phyloP scores from a whole-genome alignment of 2,329 filamentous ascomycete species.

The Exophiala mesophila region DNA sequence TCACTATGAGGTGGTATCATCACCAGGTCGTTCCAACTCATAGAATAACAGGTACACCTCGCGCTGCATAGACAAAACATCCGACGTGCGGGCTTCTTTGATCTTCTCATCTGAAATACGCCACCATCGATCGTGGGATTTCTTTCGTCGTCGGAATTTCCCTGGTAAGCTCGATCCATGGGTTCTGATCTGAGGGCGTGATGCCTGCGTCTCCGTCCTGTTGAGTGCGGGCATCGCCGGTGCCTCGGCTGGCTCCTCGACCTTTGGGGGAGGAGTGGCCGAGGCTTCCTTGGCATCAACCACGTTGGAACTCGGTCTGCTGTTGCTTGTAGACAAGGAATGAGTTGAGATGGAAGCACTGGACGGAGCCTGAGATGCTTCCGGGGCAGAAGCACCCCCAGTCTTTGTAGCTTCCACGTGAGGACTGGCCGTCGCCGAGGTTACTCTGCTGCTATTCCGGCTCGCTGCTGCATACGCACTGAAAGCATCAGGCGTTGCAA shows the following conservation, averaged over 20 bases:
- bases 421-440: conserved; percentile 47
- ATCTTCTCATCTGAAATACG: conserved; percentile 96
- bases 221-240: conserved; percentile 9
- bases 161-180: conserved; percentile 27
- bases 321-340: conserved; percentile 15
- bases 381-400: conserved; percentile 27
- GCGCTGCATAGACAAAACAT: conserved; percentile 87
- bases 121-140: conserved; percentile 80
- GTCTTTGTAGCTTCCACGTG: conserved; percentile 37
- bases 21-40: conserved; percentile 62
- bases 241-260: conserved; percentile 3
- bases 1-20: conserved; percentile 18
- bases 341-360: conserved; percentile 22
- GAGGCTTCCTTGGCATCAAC: conserved; percentile 3
- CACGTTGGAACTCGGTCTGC: conserved; percentile 18
- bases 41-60: conserved; percentile 98
- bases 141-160: conserved; percentile 52
- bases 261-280: conserved; percentile 1
- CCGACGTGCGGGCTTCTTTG: conserved; percentile 85
- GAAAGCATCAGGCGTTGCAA: conserved; percentile 75
- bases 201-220: conserved; percentile 22
- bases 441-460: conserved; percentile 49
- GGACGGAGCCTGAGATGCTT: conserved; percentile 26
- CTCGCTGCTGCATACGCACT: conserved; percentile 70
- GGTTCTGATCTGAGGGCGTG: conserved; percentile 21